Conservation (phyloP, 257 asterid genomes). For the Mitragyna speciosa region DNA sequence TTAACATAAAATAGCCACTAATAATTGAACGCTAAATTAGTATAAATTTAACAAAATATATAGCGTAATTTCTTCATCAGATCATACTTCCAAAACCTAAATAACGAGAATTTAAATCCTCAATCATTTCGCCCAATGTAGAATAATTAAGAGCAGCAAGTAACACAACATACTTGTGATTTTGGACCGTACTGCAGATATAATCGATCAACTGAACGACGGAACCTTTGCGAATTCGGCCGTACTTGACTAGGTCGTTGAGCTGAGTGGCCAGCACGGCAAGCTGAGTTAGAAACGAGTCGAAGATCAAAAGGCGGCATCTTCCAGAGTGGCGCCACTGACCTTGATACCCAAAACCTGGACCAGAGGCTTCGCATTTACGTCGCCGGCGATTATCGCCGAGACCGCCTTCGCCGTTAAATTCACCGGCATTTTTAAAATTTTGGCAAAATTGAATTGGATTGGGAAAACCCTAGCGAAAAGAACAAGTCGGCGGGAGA, state of each 20-base stretch:
- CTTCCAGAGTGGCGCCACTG: too few species aligned
- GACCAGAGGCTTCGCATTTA: too few species aligned
- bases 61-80: neutral
- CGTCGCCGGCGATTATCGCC: too few species aligned
- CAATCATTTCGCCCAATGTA: neutral
- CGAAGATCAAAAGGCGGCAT: conserved; percentile 76
- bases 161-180: conserved; percentile 59
- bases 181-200: conserved; percentile 70
- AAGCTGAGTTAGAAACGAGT: conserved; percentile 67
- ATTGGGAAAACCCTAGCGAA: too few species aligned
- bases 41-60: neutral
- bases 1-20: neutral
- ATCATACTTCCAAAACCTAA: neutral
- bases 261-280: conserved; percentile 98
- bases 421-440: too few species aligned
- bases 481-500: too few species aligned
- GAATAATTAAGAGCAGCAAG: conserved; percentile 8
- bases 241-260: conserved; percentile 64
- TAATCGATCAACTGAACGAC: conserved; percentile 88
- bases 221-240: conserved; percentile 68
- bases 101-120: neutral
- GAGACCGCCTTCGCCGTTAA: too few species aligned
- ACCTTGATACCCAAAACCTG: too few species aligned
- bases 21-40: neutral
- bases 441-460: too few species aligned